Evolutionary conservation across 768 basidiomycete genomes (phyloP).

Genomic region (Kwoniella bestiolae): DNA sequence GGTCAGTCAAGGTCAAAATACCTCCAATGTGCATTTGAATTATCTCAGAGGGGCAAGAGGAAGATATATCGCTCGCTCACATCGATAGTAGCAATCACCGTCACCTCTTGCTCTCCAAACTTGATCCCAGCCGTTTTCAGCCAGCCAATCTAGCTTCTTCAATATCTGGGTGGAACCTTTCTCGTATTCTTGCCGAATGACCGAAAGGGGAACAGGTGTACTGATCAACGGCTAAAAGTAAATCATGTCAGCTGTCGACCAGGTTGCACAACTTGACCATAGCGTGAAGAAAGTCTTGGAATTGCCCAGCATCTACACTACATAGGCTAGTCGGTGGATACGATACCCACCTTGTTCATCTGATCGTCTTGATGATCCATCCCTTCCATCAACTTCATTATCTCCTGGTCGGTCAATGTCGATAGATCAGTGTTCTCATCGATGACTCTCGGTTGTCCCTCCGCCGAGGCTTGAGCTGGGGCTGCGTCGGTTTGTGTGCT

Average conservation of each 20-base stretch:
- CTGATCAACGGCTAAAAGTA: conserved; percentile 55
- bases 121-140: conserved; percentile 66
- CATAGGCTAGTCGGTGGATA: too few relatives aligned
- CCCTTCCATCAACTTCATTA: conserved; percentile 51
- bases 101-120: conserved; percentile 77
- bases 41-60: too few relatives aligned
- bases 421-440: conserved; percentile 55
- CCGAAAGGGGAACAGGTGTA: conserved; percentile 49
- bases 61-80: too few relatives aligned
- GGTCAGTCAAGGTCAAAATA: too few relatives aligned
- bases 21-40: neutral
- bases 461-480: neutral
- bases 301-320: too few relatives aligned
- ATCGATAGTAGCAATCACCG: conserved; percentile 86
- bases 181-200: conserved; percentile 53
- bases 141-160: conserved; percentile 75
- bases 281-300: too few relatives aligned
- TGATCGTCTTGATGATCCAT: conserved; percentile 46
- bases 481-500: neutral
- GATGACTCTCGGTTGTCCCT: conserved; percentile 33
- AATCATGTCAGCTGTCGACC: neutral
- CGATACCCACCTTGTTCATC: conserved; percentile 37
- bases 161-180: conserved; percentile 61
- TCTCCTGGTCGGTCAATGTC: conserved; percentile 56
- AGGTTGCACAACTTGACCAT: too few relatives aligned